A percentile compares a stretch with the other conserved stretches of the same genome.
phyloP scores from a whole-genome alignment of 2,329 filamentous ascomycete species.

The Xylariales sp. region DNA sequence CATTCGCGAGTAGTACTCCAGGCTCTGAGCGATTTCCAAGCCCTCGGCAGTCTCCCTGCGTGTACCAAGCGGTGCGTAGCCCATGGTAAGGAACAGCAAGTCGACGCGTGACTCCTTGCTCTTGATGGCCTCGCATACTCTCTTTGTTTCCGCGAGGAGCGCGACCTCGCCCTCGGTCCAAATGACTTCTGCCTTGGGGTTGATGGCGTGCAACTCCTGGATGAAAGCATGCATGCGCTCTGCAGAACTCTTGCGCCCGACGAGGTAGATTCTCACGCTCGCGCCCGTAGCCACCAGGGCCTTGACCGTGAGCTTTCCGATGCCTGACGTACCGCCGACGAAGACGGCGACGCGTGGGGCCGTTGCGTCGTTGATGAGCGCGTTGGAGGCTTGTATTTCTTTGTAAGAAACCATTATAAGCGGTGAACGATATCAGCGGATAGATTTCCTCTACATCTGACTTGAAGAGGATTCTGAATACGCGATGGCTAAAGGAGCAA shows the following conservation, averaged over 20 bases:
- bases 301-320: slow-evolving; percentile 35
- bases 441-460: not conserved
- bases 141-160: slow-evolving; percentile 37
- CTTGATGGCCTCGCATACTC: slow-evolving; percentile 34
- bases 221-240: slow-evolving; percentile 28
- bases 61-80: slow-evolving; percentile 36
- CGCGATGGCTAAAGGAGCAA: too few relatives aligned
- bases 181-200: slow-evolving; percentile 35
- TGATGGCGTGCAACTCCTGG: slow-evolving; percentile 29
- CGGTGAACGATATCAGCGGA: not conserved
- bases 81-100: slow-evolving; percentile 38
- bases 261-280: slow-evolving; percentile 34
- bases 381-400: slow-evolving; percentile 34
- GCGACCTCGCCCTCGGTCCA: slow-evolving; percentile 39
- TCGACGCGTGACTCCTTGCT: slow-evolving; percentile 33
- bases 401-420: slow-evolving; percentile 31
- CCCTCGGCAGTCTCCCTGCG: slow-evolving; percentile 37
- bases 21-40: slow-evolving; percentile 32
- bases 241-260: slow-evolving; percentile 35
- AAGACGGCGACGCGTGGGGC: slow-evolving; percentile 36
- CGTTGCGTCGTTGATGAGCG: slow-evolving; percentile 31
- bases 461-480: not conserved
- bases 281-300: slow-evolving; percentile 31
- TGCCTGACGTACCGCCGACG: slow-evolving; percentile 41
- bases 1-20: slow-evolving; percentile 41